phyloP scores from a whole-genome alignment of 2,329 filamentous ascomycete species.

The Colletotrichum karsti region DNA sequence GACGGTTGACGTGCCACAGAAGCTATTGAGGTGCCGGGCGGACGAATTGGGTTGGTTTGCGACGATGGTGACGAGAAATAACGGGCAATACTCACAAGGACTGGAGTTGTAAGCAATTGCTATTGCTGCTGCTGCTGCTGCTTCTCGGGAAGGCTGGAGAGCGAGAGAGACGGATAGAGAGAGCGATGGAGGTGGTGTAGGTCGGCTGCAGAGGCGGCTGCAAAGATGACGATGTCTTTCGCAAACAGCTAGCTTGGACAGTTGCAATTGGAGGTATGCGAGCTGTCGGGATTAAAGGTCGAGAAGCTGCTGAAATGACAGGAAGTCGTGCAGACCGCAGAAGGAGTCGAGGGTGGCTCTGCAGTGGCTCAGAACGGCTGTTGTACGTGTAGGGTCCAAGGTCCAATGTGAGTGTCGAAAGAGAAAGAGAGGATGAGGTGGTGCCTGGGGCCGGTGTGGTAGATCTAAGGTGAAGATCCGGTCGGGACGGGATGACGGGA shows the following conservation, averaged over 20 bases:
- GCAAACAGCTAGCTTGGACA: not conserved
- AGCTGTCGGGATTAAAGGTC: not conserved
- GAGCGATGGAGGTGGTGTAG: not conserved
- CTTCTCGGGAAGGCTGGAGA: not conserved
- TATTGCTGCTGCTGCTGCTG: too few species aligned
- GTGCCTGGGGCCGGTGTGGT: not conserved
- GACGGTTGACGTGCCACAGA: constrained; percentile 13
- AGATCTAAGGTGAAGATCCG: constrained; percentile 2
- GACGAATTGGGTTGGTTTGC: constrained; percentile 20
- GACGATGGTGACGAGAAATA: constrained; percentile 9
- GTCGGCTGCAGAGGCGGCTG: not conserved
- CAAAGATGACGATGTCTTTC: not conserved
- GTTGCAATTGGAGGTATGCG: not conserved
- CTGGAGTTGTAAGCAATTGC: not conserved
- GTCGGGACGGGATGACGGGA: not conserved
- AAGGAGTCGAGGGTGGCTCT: not conserved
- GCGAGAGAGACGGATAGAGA: not conserved
- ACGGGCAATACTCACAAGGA: constrained; percentile 22
- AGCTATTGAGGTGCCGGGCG: constrained; percentile 9
- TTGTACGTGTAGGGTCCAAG: not conserved
- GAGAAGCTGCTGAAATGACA: not conserved
- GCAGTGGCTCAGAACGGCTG: not conserved
- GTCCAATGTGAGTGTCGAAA: too few species aligned
- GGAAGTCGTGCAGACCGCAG: too few species aligned
- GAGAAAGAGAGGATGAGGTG: not conserved